Base-by-base conservation (phyloP, 2,329 filamentous ascomycete genomes). In the Pseudopyricularia javanii region DNA sequence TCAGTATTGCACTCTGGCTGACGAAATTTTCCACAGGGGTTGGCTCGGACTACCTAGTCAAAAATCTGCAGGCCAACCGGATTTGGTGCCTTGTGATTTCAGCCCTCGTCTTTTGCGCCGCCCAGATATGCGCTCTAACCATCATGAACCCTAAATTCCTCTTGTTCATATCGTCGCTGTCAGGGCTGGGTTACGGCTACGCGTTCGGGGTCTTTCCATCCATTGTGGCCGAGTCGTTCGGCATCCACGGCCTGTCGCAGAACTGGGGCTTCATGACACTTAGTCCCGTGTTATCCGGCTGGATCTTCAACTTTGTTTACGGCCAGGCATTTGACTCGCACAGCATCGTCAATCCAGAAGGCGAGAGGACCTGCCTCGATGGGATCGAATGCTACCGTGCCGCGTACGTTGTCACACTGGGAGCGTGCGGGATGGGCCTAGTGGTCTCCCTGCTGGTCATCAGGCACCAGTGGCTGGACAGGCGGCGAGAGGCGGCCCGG, bases 211-310 rank as follows among this genome's bases (percentile, higher is more conserved):
- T 95, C 20, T 95, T 88, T 66, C 93, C 93, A 0, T 91, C 90
- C 12, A 82, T 97, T 17, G 80, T 88, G 9, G 89, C 91, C 7
- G 91, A 97, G 64, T 85, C 86, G 0, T 98, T 98, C 65, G 93
- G 93, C 7, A 86, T 96, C 26, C 79, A 85, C 56, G 91, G 91
- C 1, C 74, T 98, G 48, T 90, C 86, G 53, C 88, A 95, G 64
- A 98, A 97, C 63, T 98, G 93, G 91, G 93, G 93, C 14, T 85
- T 86, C 60, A 94, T 98, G 83, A 96, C 89, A 0, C 73, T 96
- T 49, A 85, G 88, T 3, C 91, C 91, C 0, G 88, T 95, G 3
- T 68, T 95, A 28, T 90, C 85, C 8, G 91, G 89, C 50, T 95
- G 97, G 61, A 67, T 95, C 22, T 97, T 95, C 75, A 98, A 97